These are phyloP conservation scores for Phylloboletellus chloephorus DNA, from an alignment of 1,284 basidiomycete genomes.

Conservation along the genomic window DNA sequence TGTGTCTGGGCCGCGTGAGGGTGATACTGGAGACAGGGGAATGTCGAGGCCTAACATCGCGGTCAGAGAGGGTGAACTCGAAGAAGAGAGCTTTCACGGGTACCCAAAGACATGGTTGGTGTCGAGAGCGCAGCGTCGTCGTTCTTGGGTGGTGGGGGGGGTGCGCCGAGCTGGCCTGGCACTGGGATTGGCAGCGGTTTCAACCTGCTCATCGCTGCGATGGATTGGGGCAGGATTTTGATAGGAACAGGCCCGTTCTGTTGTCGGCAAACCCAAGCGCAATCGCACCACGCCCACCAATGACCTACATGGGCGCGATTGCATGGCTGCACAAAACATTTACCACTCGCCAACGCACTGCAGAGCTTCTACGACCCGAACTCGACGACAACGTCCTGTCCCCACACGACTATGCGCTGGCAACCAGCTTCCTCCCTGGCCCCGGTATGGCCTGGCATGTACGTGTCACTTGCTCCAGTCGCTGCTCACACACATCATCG, in stretches of 20 bases:
- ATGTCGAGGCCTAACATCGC: conserved; percentile 25
- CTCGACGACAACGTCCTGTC: conserved; percentile 51
- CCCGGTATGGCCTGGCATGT: conserved; percentile 40
- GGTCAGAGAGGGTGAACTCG: conserved; percentile 11
- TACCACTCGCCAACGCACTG: conserved; percentile 30
- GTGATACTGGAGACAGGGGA: conserved; percentile 30
- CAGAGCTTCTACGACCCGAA: conserved; percentile 52
- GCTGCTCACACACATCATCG: conserved; percentile 4
- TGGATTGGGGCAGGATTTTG: too few relatives aligned
- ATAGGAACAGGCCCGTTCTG: too few relatives aligned
- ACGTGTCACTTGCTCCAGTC: conserved; percentile 17
- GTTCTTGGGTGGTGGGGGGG: conserved; percentile 36
- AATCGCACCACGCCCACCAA: conserved; percentile 4
- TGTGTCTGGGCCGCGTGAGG: conserved; percentile 32
- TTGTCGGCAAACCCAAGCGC: too few relatives aligned
- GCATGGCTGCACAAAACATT: conserved; percentile 41
- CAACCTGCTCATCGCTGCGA: not conserved
- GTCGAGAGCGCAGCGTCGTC: conserved; percentile 21
- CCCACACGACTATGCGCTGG: conserved; percentile 49
- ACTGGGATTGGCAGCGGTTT: not conserved
- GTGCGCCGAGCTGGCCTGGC: conserved; percentile 19
- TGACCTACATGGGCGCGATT: conserved; percentile 25
- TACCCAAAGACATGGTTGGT: conserved; percentile 29
- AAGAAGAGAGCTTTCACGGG: conserved; percentile 17
- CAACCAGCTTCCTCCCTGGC: conserved; percentile 47